Conservation (phyloP, 1,284 basidiomycete genomes). For the Cutaneotrichosporon cyanovorans region DNA sequence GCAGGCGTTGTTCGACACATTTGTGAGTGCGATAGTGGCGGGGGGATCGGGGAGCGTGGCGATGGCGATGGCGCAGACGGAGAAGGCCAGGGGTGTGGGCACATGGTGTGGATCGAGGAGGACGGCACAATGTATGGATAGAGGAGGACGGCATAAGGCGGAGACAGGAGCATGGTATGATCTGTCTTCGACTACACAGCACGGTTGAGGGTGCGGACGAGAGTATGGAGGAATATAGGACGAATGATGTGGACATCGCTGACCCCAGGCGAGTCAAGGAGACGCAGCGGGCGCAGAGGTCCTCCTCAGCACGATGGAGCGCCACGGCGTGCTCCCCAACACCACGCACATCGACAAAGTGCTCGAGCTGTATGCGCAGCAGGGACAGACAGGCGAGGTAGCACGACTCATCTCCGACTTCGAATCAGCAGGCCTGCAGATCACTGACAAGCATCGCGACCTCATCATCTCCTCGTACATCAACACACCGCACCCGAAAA, state of each 20-base stretch:
- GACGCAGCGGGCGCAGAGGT: slow-evolving; percentile 15
- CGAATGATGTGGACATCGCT: too few relatives aligned
- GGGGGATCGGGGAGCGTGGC: too few relatives aligned
- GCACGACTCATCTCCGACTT: slow-evolving; percentile 18
- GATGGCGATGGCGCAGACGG: too few relatives aligned
- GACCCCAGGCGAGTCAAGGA: slow-evolving; percentile 1
- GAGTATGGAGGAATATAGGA: too few relatives aligned
- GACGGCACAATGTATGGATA: too few relatives aligned
- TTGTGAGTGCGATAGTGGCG: too few relatives aligned
- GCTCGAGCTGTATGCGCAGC: slow-evolving; percentile 19
- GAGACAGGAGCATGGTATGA: too few relatives aligned
- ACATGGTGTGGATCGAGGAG: too few relatives aligned
- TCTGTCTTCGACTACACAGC: too few relatives aligned
- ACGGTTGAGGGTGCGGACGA: too few relatives aligned
- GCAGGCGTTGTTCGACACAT: slow-evolving; percentile 33
- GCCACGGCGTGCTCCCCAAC: slow-evolving; percentile 11
- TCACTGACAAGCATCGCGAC: slow-evolving; percentile 24
- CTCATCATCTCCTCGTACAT: slow-evolving; percentile 28
- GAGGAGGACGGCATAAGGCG: too few relatives aligned
- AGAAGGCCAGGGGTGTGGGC: too few relatives aligned
- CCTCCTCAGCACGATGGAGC: slow-evolving; percentile 16
- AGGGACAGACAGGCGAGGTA: slow-evolving; percentile 21
- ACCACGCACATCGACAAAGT: slow-evolving; percentile 12
- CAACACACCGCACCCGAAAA: slow-evolving; percentile 10
- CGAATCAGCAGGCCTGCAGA: slow-evolving; percentile 16